Conservation (phyloP, 148 eudicot genomes). For the Vaccinium darrowii region DNA sequence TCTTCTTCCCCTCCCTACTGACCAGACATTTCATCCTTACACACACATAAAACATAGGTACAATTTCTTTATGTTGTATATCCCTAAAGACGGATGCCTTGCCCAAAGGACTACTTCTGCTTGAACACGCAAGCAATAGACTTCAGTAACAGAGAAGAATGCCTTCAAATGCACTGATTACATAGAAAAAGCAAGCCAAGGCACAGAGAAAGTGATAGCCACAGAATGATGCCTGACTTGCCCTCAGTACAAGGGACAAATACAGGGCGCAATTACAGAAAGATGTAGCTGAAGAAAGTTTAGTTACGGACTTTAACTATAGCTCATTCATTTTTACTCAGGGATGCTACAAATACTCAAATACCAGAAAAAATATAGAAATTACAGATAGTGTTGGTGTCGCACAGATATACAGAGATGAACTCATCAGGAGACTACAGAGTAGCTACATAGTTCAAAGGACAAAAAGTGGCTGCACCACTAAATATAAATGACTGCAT, state of each 20-base stretch:
- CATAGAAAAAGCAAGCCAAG: not conserved
- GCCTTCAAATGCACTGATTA: not conserved
- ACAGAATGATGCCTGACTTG: not conserved
- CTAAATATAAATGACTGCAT: not conserved
- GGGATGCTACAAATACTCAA: not conserved
- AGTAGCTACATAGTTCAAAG: not conserved
- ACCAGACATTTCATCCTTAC: conserved; percentile 1
- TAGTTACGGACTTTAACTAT: not conserved
- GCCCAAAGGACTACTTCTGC: not conserved
- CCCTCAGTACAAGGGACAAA: not conserved
- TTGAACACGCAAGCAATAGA: not conserved
- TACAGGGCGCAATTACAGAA: not conserved
- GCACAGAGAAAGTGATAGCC: not conserved
- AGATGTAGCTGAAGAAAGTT: not conserved
- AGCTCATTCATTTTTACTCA: not conserved
- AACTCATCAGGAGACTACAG: not conserved
- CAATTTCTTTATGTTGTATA: not conserved
- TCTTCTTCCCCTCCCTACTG: not conserved
- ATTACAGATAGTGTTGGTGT: not conserved
- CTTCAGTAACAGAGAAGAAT: not conserved
- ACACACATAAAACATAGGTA: conserved; percentile 4
- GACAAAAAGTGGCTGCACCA: conserved; percentile 1
- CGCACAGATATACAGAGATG: not conserved
- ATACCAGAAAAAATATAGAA: not conserved
- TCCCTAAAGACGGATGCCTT: not conserved